Conservation (phyloP, 495 filamentous ascomycete species). For the Podospora appendiculata region DNA sequence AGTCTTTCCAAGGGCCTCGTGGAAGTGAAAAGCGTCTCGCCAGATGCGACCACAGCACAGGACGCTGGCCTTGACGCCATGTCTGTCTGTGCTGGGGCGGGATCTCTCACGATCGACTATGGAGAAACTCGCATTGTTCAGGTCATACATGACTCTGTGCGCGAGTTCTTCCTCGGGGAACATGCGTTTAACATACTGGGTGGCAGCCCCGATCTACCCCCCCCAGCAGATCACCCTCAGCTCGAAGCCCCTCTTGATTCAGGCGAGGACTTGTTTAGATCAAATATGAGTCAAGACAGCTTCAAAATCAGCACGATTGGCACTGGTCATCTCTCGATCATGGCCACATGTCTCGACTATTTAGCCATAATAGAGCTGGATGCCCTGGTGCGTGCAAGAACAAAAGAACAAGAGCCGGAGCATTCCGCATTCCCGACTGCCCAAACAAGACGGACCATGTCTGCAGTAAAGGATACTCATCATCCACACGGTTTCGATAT, state of each 20-base stretch:
- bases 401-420: background rate
- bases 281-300: no score
- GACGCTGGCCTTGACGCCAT: background rate
- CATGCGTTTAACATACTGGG: background rate
- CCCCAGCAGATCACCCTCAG: no score
- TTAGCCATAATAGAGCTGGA: slow-evolving; percentile 5
- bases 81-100: slow-evolving; percentile 1
- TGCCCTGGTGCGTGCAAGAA: slow-evolving; percentile 1
- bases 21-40: background rate
- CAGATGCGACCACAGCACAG: background rate
- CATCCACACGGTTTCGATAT: no score
- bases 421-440: background rate
- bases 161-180: slow-evolving; percentile 6
- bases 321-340: slow-evolving; percentile 6
- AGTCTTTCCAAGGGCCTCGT: slow-evolving; percentile 3
- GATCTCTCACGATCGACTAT: slow-evolving; percentile 2
- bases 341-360: slow-evolving; percentile 10
- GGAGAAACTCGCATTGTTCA: slow-evolving; percentile 4
- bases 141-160: slow-evolving; percentile 10
- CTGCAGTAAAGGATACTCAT: no score
- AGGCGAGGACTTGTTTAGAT: no score
- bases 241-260: no score
- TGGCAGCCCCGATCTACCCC: background rate
- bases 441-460: no score
- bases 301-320: background rate